Evolutionary conservation across 2,329 filamentous ascomycete genomes (phyloP), one percentile per base, ranked within the genome.

Genomic region (Exophiala viscosa): DNA sequence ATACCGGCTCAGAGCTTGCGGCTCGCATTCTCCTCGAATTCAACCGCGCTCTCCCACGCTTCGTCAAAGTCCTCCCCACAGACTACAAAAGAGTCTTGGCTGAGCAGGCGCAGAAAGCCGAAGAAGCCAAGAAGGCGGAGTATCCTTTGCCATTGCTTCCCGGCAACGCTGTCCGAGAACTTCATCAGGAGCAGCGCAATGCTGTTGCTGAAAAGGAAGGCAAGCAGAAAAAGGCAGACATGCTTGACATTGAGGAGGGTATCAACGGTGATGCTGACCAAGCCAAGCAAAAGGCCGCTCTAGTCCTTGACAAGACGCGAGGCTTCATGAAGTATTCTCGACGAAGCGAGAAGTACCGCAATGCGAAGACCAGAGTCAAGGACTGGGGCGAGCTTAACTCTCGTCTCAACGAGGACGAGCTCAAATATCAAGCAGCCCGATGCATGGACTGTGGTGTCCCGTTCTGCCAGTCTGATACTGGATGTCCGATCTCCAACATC

Each of bases 371-470:
- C 38, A 82, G 92, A 63, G 90, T 85, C 58, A 90, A 91, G 68
- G 92, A 97, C 68, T 97, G 91, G 91, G 87, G 87, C 36, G 92
- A 97, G 74, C 81, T 97, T 42, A 93, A 86, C 54, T 83, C 83
- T 65, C 87, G 92, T 53, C 81, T 97, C 44, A 90, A 88, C 60
- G 90, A 96, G 71, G 92, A 96, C 63, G 90, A 96, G 74, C 83
- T 96, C 60, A 96, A 96, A 76, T 96, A 95, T 68, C 92, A 97
- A 73, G 87, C 90, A 42, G 92, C 92, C 56, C 88, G 92, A 60
- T 97, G 92, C 78, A 97, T 97, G 92, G 92, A 97, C 75, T 97
- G 92, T 57, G 92, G 92, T 82, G 91, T 97, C 56, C 92, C 92
- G 1, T 97, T 97, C 81, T 97, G 92, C 65, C 92, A 97, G 72